Evolutionary conservation across 2,329 filamentous ascomycete species (phyloP).

Genomic region (Cladosporium sphaerospermum): DNA sequence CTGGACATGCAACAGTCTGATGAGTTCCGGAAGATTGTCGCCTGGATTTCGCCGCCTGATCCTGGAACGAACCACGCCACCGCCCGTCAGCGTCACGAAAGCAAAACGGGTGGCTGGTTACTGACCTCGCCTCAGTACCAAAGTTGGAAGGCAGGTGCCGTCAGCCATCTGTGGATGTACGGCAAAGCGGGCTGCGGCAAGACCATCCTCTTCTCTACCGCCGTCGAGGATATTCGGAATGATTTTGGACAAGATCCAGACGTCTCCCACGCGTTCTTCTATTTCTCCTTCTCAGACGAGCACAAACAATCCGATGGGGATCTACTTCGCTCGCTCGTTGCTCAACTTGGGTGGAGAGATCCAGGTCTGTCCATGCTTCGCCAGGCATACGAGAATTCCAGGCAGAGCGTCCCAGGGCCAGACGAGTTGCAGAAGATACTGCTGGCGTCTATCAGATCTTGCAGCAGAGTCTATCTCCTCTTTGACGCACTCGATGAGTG

Average conservation of each 20-base stretch:
- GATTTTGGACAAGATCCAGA: slow-evolving; percentile 16
- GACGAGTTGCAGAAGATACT: slow-evolving; percentile 20
- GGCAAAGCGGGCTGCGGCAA: slow-evolving; percentile 22
- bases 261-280: slow-evolving; percentile 17
- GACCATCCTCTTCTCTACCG: slow-evolving; percentile 20
- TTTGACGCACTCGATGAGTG: slow-evolving; percentile 34
- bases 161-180: slow-evolving; percentile 18
- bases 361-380: slow-evolving; percentile 16
- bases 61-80: slow-evolving; percentile 17
- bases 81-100: slow-evolving; percentile 17
- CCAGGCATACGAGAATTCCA: slow-evolving; percentile 15
- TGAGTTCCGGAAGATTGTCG: slow-evolving; percentile 13
- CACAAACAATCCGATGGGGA: slow-evolving; percentile 16
- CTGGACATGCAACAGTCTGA: slow-evolving; percentile 10
- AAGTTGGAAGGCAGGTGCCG: slow-evolving; percentile 15
- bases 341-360: slow-evolving; percentile 17
- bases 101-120: slow-evolving; percentile 20
- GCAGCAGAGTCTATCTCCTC: slow-evolving; percentile 25
- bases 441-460: slow-evolving; percentile 10
- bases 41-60: slow-evolving; percentile 18
- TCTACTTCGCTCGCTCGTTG: slow-evolving; percentile 16
- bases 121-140: slow-evolving; percentile 14
- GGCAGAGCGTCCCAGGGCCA: slow-evolving; percentile 11
- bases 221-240: slow-evolving; percentile 16
- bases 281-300: slow-evolving; percentile 22